These are phyloP conservation scores for Phalaenopsis aphrodite DNA, from an alignment of 106 monocot genomes.

Conservation along the genomic window DNA sequence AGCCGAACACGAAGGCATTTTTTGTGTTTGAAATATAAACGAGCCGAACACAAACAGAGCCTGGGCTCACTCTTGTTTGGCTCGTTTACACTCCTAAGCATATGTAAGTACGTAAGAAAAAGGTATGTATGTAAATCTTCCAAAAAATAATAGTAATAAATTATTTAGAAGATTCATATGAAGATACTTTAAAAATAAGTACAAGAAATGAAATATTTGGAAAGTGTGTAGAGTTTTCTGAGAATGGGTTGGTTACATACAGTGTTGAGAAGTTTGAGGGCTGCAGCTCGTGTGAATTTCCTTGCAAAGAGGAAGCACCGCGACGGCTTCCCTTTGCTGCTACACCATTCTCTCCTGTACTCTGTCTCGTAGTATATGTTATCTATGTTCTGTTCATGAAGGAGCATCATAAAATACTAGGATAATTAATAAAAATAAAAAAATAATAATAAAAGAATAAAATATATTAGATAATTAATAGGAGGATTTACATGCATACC, in stretches of 20 bases:
- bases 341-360: conserved; percentile 90
- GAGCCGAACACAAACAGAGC: too few relatives aligned
- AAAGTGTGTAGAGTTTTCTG: neutral
- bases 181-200: neutral
- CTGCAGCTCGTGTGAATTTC: conserved; percentile 27
- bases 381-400: conserved; percentile 50
- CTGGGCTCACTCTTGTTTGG: too few relatives aligned
- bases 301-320: conserved; percentile 25
- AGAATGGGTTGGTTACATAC: neutral
- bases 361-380: conserved; percentile 90
- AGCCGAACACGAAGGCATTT: too few relatives aligned
- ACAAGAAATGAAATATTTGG: neutral
- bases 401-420: conserved; percentile 32
- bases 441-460: too few relatives aligned
- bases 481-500: too few relatives aligned
- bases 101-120: neutral
- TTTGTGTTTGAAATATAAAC: too few relatives aligned
- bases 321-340: conserved; percentile 33
- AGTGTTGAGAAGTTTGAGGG: conserved; percentile 23
- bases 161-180: too few relatives aligned
- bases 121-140: neutral
- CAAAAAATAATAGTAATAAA: neutral
- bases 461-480: too few relatives aligned
- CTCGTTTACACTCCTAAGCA: too few relatives aligned
- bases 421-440: conserved; percentile 4